Evolutionary conservation across 805 yeast genomes (phyloP).

Genomic region (Cyberlindnera mississippiensis): DNA sequence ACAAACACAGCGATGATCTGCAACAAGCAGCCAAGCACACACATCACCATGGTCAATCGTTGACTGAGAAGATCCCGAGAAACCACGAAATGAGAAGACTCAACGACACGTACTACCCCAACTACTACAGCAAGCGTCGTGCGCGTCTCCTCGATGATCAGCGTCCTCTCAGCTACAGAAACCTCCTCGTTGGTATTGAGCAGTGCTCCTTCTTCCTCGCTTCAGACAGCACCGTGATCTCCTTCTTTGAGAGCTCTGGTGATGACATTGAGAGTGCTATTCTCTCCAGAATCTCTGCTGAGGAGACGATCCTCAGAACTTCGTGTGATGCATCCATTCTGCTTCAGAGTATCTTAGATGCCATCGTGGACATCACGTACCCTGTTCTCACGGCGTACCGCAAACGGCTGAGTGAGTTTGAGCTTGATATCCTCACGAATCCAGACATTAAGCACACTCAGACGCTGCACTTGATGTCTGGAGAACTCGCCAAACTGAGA

Average conservation of each 20-base stretch:
- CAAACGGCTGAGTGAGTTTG: conserved; percentile 43
- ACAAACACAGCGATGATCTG: not conserved
- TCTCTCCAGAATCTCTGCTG: conserved; percentile 41
- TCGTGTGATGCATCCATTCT: conserved; percentile 49
- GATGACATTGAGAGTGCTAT: conserved; percentile 50
- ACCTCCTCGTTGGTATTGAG: conserved; percentile 47
- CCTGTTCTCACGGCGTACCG: conserved; percentile 54
- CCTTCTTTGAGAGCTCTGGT: conserved; percentile 56
- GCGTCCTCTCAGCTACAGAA: conserved; percentile 42
- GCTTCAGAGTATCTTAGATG: conserved; percentile 51
- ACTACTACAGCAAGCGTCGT: conserved; percentile 17
- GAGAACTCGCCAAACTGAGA: conserved; percentile 47
- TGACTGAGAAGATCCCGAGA: conserved; percentile 18
- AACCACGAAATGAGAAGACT: conserved; percentile 30
- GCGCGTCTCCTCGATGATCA: conserved; percentile 33
- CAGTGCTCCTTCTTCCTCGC: conserved; percentile 50
- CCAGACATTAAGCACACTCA: conserved; percentile 50
- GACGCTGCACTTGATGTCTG: conserved; percentile 48
- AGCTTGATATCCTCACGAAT: conserved; percentile 44
- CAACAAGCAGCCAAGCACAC: not conserved
- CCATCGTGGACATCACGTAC: conserved; percentile 48
- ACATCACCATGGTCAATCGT: conserved; percentile 1
- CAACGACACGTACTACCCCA: conserved; percentile 30
- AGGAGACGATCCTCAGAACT: conserved; percentile 45
- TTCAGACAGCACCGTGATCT: conserved; percentile 42